Conservation (phyloP, 139 green algal species). For the Mesostigma viride region DNA sequence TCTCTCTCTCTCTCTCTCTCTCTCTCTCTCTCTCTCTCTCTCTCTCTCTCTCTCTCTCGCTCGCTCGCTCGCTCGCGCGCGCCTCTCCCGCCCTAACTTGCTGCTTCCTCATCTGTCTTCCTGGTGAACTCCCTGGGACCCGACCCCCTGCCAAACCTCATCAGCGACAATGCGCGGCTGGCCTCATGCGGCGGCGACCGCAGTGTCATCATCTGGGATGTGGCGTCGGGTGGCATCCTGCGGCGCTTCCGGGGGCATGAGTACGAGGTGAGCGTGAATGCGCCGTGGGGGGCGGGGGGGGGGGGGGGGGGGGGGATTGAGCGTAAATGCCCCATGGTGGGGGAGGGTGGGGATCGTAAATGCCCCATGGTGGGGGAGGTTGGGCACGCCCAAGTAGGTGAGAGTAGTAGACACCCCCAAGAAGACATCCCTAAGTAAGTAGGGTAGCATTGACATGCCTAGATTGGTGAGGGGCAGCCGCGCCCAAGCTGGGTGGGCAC, state of each 20-base stretch:
- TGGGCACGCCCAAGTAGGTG: no score
- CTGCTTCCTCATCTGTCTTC: not conserved
- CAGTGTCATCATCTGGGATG: conserved; percentile 87
- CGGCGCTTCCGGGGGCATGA: conserved; percentile 83
- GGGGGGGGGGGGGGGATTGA: no score
- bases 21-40: not conserved
- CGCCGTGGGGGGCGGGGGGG: no score
- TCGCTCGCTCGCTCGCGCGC: not conserved
- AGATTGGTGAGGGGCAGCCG: no score
- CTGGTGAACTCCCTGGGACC: not conserved
- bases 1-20: not conserved
- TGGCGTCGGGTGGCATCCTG: conserved; percentile 62
- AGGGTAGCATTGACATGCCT: no score
- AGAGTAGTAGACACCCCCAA: no score
- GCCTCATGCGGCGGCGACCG: conserved; percentile 74
- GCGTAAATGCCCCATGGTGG: not conserved
- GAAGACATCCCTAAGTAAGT: no score
- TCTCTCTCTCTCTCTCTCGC: not conserved
- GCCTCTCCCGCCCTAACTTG: not conserved
- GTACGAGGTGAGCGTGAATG: no score
- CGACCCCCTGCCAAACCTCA: no score
- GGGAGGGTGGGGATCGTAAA: no score
- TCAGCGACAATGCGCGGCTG: conserved; percentile 81
- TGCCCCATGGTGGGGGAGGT: no score
- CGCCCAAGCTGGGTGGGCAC: no score